Percentiles rank a stretch among this genome's conserved stretches.
phyloP scores from a whole-genome alignment of 2,329 filamentous ascomycete genomes.

The Pyricularia sp. region DNA sequence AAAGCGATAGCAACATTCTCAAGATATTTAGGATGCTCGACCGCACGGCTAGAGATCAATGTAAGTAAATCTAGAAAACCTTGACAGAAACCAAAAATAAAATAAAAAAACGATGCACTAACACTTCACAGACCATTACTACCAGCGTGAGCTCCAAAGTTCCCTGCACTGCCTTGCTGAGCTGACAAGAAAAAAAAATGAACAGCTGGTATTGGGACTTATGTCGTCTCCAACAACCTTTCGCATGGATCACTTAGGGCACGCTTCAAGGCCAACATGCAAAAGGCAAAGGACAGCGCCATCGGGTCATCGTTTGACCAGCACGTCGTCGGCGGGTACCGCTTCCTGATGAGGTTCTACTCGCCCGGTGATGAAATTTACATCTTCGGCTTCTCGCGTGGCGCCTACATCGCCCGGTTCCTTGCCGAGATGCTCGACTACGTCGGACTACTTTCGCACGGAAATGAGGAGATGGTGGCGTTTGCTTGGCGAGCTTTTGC shows the following conservation, averaged over 20 bases:
- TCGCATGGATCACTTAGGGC: slow-evolving; percentile 43
- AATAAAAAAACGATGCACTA: background rate
- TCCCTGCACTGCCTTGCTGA: background rate
- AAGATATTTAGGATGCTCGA: slow-evolving; percentile 62
- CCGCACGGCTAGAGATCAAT: slow-evolving; percentile 47
- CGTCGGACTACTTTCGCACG: slow-evolving; percentile 64
- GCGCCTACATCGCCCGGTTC: slow-evolving; percentile 61
- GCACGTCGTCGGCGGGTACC: slow-evolving; percentile 74
- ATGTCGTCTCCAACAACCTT: slow-evolving; percentile 47
- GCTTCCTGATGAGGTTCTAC: slow-evolving; percentile 66
- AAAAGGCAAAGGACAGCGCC: slow-evolving; percentile 66
- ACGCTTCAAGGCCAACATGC: slow-evolving; percentile 51
- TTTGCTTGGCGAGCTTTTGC: slow-evolving; percentile 78
- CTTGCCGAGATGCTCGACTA: slow-evolving; percentile 76
- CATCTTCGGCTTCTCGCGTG: slow-evolving; percentile 62
- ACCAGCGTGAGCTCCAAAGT: slow-evolving; percentile 35
- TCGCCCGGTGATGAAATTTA: slow-evolving; percentile 51
- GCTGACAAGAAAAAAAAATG: background rate
- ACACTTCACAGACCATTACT: slow-evolving; percentile 36
- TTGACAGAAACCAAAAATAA: background rate
- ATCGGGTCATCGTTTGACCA: slow-evolving; percentile 69
- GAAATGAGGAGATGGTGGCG: slow-evolving; percentile 73
- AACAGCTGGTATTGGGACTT: slow-evolving; percentile 58
- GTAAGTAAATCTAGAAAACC: slow-evolving; percentile 16
- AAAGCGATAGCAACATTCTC: slow-evolving; percentile 52